phyloP scores from a whole-genome alignment of 768 basidiomycete species.

The Termitomyces heimii region DNA sequence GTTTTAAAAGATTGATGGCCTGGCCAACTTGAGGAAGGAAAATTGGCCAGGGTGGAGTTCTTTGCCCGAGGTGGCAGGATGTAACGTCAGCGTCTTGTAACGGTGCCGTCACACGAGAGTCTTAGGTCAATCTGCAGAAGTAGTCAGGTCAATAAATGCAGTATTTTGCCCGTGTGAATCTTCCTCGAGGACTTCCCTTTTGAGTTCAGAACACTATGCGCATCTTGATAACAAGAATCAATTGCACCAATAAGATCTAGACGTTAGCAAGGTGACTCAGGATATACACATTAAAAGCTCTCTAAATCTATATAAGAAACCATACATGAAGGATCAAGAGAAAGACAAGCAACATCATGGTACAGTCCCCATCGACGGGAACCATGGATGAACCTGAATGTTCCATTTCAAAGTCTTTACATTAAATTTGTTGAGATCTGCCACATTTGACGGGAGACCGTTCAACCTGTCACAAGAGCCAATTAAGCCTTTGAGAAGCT shows the following conservation, averaged over 20 bases:
- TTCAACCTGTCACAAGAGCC: slow-evolving; percentile 30
- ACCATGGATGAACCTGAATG: slow-evolving; percentile 43
- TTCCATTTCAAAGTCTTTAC: slow-evolving; percentile 40
- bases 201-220: background rate
- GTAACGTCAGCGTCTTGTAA: too few relatives aligned
- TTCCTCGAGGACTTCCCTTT: background rate
- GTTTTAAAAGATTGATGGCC: too few relatives aligned
- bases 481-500: slow-evolving; percentile 37
- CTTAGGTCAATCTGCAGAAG: too few relatives aligned
- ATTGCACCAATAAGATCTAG: background rate
- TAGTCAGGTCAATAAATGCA: too few relatives aligned
- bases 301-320: background rate
- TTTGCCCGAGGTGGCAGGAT: too few relatives aligned
- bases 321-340: background rate
- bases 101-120: too few relatives aligned
- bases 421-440: slow-evolving; percentile 33
- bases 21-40: too few relatives aligned
- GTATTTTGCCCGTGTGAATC: background rate
- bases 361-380: slow-evolving; percentile 25
- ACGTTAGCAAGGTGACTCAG: background rate
- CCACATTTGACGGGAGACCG: slow-evolving; percentile 29
- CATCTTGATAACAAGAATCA: background rate
- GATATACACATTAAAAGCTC: background rate
- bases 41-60: too few relatives aligned
- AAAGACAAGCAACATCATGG: background rate